Base-by-base conservation (phyloP, 176 grass and related monocot species). In the Phragmites australis region DNA sequence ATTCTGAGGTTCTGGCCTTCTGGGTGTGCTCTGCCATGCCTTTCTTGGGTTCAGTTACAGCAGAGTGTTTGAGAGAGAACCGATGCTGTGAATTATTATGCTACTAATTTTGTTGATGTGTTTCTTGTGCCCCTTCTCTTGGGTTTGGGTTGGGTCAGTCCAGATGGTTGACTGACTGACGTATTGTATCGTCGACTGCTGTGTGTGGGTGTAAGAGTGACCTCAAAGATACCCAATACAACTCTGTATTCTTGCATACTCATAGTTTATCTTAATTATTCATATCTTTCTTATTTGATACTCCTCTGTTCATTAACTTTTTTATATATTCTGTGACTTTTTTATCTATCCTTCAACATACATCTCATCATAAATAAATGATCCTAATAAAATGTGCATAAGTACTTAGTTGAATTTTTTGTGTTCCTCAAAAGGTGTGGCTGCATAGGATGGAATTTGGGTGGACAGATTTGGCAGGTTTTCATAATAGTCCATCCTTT, bases 131-230 rank as follows among this genome's bases (percentile, higher is more conserved):
- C 82, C 49, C 26, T 53, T 71, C 54, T 39, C 25, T 47, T 55
- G 64, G 59, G 75, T 60, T 49, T 22, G 26, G 3, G 42, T 47
- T 48, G 43, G 45, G 52, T n/a, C n/a, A n/a, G n/a, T 76, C 44
- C 53, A 63, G 78, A n/a, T n/a, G 45, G 79, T 87, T 87, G 86
- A 87, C 86, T 65, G 37, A 82, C 79, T 82, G 78, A 82, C 85
- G 72, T 71, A 55, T 57, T 40, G 7, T 27, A 46, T 13, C 57
- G 11, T 4, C 42, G 4, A 9, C 43, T 77, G 22, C 1, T 5
- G 14, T 15, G 27, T 27, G 23, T 14, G n/a, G n/a, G 11, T 9
- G 4, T 23, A 51, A 48, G 43, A 37, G 43, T 21, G 84, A 87
- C 49, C 57, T 46, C 26, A 65, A 30, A 25, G 40, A 6, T 11